phyloP scores from a whole-genome alignment of 2,329 filamentous ascomycete species.

The Alternaria tenuissima region DNA sequence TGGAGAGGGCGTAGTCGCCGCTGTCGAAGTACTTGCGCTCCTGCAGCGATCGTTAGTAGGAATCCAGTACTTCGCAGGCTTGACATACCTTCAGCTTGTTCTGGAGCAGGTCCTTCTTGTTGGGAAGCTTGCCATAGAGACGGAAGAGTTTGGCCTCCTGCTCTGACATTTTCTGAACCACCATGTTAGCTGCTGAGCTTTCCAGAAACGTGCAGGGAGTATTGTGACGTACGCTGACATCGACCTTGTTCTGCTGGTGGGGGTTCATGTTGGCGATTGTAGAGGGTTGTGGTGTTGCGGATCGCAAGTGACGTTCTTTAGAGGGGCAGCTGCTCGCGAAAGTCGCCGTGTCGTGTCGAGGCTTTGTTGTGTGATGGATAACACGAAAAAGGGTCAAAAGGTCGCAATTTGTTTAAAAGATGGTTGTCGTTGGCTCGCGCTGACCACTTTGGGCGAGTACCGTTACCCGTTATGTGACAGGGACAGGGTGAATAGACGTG shows the following conservation, averaged over 20 bases:
- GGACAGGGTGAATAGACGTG: constrained; percentile 38
- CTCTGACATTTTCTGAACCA: constrained; percentile 78
- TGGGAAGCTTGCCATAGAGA: constrained; percentile 96
- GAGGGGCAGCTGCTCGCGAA: constrained; percentile 22
- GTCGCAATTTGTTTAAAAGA: constrained; percentile 30
- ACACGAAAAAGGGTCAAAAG: constrained; percentile 29
- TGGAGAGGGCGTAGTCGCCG: constrained; percentile 94
- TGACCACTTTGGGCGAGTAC: constrained; percentile 36
- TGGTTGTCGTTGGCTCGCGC: constrained; percentile 31
- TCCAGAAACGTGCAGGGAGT: constrained; percentile 23
- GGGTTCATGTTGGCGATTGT: constrained; percentile 75
- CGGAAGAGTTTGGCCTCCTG: constrained; percentile 97
- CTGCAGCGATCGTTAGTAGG: constrained; percentile 47
- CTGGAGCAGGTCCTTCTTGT: constrained; percentile 93
- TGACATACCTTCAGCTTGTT: constrained; percentile 85
- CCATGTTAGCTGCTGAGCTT: constrained; percentile 28
- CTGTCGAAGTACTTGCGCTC: constrained; percentile 98
- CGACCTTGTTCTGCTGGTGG: constrained; percentile 97
- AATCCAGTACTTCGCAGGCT: background rate
- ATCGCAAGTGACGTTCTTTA: constrained; percentile 24
- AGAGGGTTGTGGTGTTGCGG: constrained; percentile 7
- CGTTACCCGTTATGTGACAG: constrained; percentile 28
- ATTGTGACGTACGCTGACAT: constrained; percentile 79
- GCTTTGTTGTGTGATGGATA: constrained; percentile 35
- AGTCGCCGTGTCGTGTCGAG: constrained; percentile 31